Percentiles rank a stretch among this genome's conserved stretches.
Conservation (phyloP, 306 rosid genomes). For the Lotus japonicus region DNA sequence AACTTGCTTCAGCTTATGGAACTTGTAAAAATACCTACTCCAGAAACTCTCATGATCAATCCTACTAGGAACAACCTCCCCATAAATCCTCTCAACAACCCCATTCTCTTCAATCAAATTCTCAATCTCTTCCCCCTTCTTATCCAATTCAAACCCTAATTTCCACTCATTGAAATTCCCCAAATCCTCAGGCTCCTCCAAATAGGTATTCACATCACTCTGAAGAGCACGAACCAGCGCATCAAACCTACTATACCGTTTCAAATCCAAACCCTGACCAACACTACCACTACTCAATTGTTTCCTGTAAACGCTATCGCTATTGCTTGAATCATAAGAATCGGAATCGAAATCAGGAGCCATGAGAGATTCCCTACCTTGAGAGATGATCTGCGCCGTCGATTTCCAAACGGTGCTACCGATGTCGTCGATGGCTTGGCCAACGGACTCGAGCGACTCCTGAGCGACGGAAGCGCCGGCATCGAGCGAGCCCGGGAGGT, state of each 20-base stretch:
- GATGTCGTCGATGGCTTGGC: constrained; percentile 91
- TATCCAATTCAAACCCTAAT: constrained; percentile 57
- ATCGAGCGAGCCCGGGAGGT: constrained; percentile 69
- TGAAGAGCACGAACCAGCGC: constrained; percentile 57
- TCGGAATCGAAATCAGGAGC: constrained; percentile 47
- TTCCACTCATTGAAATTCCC: constrained; percentile 56
- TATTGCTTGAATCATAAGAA: constrained; percentile 24
- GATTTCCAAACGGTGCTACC: constrained; percentile 87
- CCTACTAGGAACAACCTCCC: constrained; percentile 48
- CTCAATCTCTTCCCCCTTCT: constrained; percentile 51
- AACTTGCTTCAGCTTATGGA: constrained; percentile 57
- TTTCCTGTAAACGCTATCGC: neutral
- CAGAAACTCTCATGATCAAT: constrained; percentile 56
- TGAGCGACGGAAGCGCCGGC: constrained; percentile 89
- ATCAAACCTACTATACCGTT: constrained; percentile 75
- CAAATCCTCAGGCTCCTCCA: constrained; percentile 80
- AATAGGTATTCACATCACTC: constrained; percentile 54
- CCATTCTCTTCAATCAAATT: constrained; percentile 48
- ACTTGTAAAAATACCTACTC: constrained; percentile 69
- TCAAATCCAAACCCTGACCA: constrained; percentile 40
- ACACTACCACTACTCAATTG: constrained; percentile 30
- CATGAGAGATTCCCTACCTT: constrained; percentile 61
- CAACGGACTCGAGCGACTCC: constrained; percentile 89
- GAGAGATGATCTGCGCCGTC: constrained; percentile 73
- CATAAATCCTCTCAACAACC: constrained; percentile 48